Evolutionary conservation across 2,329 filamentous ascomycete genomes (phyloP).

Genomic region (Arthrobotrys musiformis): DNA sequence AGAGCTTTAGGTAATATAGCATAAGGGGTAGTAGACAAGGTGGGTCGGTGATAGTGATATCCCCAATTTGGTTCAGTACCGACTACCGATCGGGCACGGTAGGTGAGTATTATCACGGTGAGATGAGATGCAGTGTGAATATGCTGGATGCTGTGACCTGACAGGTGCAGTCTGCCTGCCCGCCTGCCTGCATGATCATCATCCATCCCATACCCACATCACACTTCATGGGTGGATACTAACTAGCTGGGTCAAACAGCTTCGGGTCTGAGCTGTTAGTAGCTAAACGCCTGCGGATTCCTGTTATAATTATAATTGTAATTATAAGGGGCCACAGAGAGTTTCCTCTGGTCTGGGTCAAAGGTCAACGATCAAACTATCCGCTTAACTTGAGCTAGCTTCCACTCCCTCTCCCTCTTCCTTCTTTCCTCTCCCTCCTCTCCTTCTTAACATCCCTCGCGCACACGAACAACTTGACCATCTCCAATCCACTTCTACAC

Average conservation of each 20-base stretch:
- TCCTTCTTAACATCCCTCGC: too few relatives aligned
- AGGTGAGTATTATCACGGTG: neutral
- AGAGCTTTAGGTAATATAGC: too few relatives aligned
- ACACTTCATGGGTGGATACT: too few relatives aligned
- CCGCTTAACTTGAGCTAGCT: neutral
- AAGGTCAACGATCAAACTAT: too few relatives aligned
- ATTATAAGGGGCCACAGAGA: neutral
- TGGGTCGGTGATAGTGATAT: neutral
- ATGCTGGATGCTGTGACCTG: neutral
- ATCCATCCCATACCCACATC: neutral
- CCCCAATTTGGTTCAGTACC: neutral
- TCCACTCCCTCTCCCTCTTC: neutral
- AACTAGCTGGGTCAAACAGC: neutral
- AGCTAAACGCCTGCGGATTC: neutral
- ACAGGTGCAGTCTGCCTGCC: constrained; percentile 4
- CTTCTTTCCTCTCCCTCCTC: neutral
- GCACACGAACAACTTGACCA: neutral
- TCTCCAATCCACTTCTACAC: neutral
- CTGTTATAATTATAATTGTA: neutral
- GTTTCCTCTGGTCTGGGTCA: too few relatives aligned
- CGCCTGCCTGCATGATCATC: constrained; percentile 1
- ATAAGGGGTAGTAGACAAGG: neutral
- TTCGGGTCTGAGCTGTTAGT: neutral
- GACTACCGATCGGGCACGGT: neutral
- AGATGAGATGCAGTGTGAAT: neutral